Evolutionary conservation across 768 basidiomycete genomes (phyloP), one percentile per base, ranked within the genome.

Genomic region (Agrocybe praecox): DNA sequence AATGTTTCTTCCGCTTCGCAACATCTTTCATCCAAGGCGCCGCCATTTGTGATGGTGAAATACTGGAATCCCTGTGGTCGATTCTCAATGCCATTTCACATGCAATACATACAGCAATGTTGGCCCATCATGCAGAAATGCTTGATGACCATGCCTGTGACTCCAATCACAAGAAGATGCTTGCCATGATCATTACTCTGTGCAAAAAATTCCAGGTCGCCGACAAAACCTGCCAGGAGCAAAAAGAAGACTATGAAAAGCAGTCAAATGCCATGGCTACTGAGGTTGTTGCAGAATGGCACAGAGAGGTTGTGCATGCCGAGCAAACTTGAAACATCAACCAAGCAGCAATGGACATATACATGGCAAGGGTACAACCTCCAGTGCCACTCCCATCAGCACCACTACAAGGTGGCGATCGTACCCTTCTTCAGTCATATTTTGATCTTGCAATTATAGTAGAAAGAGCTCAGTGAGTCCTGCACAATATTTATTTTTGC

Each of bases 1-100:
- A 71, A 33, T 73, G 72, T 49, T 65, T 62, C 11, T 44, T 64
- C 4, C 43, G 65, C 0, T 76, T 56, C 60, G 53, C 63, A 6
- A 24, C 60, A 0, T 36, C 55, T 0, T 67, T 65, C 10, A 62
- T 68, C 17, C 52, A 55, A 0, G 53, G 62, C 0, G 21, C 53
- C 0, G 63, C 55, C 2, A 23, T 48, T 14, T 46, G 50, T 1
- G 49, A 21, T 40, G 59, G 61, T 19, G 59, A 65, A 32, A 66
- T 66, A 7, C n/a, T 66, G n/a, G 65, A 66, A 55, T 59, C 56
- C 5, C 22, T 62, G n/a, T 67, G 65, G 65, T 57, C 62, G 29
- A 45, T 34, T 0, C n/a, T 63, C 14, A 65, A 67, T 49, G 40
- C 40, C 2, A 60, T 62, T 29, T 59, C 55, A 2, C 48, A 43